Evolutionary conservation across 768 basidiomycete species (phyloP).

Genomic region (Tubosaeta sp.): DNA sequence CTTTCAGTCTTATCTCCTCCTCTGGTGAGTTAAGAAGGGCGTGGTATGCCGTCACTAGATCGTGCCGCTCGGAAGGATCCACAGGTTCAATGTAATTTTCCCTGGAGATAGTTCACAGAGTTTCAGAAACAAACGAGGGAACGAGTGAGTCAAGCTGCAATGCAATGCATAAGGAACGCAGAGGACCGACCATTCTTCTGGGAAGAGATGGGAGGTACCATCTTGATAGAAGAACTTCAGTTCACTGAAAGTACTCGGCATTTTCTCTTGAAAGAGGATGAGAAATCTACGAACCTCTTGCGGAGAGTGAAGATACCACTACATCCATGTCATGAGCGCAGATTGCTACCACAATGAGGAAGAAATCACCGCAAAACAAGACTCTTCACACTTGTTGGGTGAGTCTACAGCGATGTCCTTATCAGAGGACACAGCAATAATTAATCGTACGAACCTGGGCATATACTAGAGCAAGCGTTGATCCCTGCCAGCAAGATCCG

Average conservation of each 20-base stretch:
- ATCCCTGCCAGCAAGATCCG: constrained; percentile 48
- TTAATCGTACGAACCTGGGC: constrained; percentile 53
- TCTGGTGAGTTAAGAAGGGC: constrained; percentile 70
- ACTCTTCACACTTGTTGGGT: constrained; percentile 77
- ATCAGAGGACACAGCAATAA: not conserved
- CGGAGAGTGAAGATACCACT: constrained; percentile 89
- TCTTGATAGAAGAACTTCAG: constrained; percentile 92
- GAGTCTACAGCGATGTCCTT: constrained; percentile 41
- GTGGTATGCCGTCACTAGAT: constrained; percentile 84
- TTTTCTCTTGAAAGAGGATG: not conserved
- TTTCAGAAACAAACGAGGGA: not conserved
- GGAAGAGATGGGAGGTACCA: constrained; percentile 77
- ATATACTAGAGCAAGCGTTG: constrained; percentile 82
- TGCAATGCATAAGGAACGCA: not conserved
- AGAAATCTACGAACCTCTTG: constrained; percentile 47
- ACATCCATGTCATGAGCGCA: constrained; percentile 4
- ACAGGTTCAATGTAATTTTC: constrained; percentile 79
- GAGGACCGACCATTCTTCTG: constrained; percentile 71
- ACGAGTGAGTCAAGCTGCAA: not conserved
- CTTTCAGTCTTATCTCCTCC: constrained; percentile 56
- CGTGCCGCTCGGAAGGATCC: constrained; percentile 72
- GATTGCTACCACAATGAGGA: not conserved
- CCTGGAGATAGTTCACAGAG: constrained; percentile 40
- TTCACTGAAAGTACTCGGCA: constrained; percentile 43
- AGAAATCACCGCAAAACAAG: constrained; percentile 63